Evolutionary conservation across 345 rosid species (phyloP).

Genomic region (Aethionema arabicum): DNA sequence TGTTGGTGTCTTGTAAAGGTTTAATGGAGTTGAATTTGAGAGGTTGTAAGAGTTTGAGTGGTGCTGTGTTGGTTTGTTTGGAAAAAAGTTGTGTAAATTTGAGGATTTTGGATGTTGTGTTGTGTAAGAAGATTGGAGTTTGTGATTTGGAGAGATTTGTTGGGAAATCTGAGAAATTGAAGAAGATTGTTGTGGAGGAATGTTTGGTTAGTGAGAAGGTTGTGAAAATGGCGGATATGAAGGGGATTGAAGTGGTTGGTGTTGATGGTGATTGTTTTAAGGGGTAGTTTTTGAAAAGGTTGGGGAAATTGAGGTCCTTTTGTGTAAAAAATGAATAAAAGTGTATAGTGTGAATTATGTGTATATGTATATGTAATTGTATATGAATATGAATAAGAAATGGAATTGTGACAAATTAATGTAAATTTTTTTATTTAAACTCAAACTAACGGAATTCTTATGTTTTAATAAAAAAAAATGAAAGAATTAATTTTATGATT

Average conservation of each 20-base stretch:
- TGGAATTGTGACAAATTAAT: background rate
- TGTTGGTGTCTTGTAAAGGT: constrained; percentile 61
- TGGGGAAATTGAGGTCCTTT: too few species aligned
- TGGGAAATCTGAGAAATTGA: constrained; percentile 46
- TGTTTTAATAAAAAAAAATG: too few species aligned
- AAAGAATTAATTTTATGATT: too few species aligned
- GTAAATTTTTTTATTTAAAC: too few species aligned
- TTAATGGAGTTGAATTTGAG: constrained; percentile 62
- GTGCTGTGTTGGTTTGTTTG: constrained; percentile 42
- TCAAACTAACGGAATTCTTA: too few species aligned
- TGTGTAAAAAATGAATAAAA: background rate
- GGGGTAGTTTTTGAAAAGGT: constrained; percentile 14
- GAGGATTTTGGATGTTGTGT: constrained; percentile 49
- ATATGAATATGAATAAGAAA: background rate
- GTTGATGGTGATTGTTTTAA: constrained; percentile 14
- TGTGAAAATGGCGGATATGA: constrained; percentile 41
- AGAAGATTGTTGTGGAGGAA: constrained; percentile 57
- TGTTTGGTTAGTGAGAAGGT: constrained; percentile 53
- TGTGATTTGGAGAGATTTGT: constrained; percentile 55
- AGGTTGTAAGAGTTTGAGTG: constrained; percentile 60
- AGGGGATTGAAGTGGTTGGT: constrained; percentile 46
- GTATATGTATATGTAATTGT: background rate
- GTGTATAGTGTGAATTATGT: background rate
- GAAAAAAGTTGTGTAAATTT: constrained; percentile 54
- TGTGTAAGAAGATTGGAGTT: constrained; percentile 47